Percentiles rank a stretch among this genome's conserved stretches.
phyloP scores from a whole-genome alignment of 148 eudicot species.

The Rhododendron williamsianum region DNA sequence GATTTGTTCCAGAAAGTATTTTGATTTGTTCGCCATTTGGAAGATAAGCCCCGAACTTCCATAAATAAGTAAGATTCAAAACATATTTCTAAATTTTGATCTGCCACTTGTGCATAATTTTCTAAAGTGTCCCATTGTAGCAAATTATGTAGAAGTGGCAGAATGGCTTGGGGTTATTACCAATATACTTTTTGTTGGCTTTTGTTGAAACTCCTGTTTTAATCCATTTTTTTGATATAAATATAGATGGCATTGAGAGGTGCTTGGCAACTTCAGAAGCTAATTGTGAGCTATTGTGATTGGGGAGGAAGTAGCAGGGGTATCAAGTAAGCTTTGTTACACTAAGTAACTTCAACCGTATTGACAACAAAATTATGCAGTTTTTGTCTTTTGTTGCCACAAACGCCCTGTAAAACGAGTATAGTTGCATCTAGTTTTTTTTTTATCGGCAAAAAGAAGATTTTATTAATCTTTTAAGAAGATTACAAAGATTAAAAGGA shows the following conservation, averaged over 20 bases:
- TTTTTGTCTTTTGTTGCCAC: background rate
- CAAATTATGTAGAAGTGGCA: background rate
- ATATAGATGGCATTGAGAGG: slow-evolving; percentile 39
- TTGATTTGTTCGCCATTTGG: too few relatives aligned
- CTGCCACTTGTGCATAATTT: too few relatives aligned
- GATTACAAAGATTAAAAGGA: too few relatives aligned
- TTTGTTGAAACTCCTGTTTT: background rate
- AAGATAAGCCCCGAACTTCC: too few relatives aligned
- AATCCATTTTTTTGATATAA: background rate
- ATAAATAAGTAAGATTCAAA: too few relatives aligned
- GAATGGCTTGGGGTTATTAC: background rate
- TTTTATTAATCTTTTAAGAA: too few relatives aligned
- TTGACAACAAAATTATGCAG: background rate
- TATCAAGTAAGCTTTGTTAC: slow-evolving; percentile 21
- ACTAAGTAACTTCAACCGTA: background rate
- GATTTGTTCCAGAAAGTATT: too few relatives aligned
- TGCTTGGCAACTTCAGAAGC: slow-evolving; percentile 41
- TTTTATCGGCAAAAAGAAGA: background rate
- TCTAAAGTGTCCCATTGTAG: background rate
- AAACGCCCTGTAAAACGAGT: background rate
- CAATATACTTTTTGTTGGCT: background rate
- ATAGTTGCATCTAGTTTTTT: background rate
- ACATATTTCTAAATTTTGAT: too few relatives aligned
- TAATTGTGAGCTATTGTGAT: slow-evolving; percentile 41
- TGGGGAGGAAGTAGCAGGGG: slow-evolving; percentile 52